A percentile compares a stretch with the other conserved stretches of the same genome.
Evolutionary conservation across 768 basidiomycete species (phyloP).

Genomic region (Suillus ampliporus): DNA sequence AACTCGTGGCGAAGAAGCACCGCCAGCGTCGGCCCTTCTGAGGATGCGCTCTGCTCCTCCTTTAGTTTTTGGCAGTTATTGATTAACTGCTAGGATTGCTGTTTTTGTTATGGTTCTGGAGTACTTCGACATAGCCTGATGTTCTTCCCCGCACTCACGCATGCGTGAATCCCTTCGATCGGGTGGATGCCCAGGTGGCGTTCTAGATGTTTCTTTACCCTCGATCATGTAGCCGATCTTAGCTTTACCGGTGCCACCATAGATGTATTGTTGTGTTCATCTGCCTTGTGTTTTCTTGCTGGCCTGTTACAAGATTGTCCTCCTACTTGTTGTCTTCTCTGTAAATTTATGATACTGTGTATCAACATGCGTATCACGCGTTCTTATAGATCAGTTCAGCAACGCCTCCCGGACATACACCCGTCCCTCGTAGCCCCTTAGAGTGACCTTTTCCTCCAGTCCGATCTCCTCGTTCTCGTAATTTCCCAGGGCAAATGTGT

Average conservation of each 20-base stretch:
- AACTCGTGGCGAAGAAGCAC: neutral
- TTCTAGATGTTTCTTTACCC: neutral
- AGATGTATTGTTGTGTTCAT: neutral
- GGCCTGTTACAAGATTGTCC: neutral
- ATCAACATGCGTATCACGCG: neutral
- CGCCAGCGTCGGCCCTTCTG: constrained; percentile 3
- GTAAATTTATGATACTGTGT: neutral
- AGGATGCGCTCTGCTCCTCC: constrained; percentile 9
- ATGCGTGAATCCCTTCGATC: neutral
- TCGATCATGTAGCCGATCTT: constrained; percentile 1
- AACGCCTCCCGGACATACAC: constrained; percentile 24
- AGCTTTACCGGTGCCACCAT: neutral
- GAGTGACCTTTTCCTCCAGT: constrained; percentile 12
- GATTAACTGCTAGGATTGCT: constrained; percentile 10
- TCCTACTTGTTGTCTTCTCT: neutral
- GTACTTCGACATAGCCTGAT: neutral
- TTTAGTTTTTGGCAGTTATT: constrained; percentile 14
- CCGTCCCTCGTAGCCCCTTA: constrained; percentile 38
- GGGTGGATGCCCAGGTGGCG: neutral
- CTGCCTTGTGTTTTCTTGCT: neutral
- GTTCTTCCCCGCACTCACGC: neutral
- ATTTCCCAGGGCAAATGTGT: constrained; percentile 31
- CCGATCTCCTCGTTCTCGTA: constrained; percentile 19
- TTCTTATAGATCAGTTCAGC: neutral
- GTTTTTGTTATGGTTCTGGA: neutral